phyloP scores from a whole-genome alignment of 2,329 filamentous ascomycete genomes.

The Aciculosporium take region DNA sequence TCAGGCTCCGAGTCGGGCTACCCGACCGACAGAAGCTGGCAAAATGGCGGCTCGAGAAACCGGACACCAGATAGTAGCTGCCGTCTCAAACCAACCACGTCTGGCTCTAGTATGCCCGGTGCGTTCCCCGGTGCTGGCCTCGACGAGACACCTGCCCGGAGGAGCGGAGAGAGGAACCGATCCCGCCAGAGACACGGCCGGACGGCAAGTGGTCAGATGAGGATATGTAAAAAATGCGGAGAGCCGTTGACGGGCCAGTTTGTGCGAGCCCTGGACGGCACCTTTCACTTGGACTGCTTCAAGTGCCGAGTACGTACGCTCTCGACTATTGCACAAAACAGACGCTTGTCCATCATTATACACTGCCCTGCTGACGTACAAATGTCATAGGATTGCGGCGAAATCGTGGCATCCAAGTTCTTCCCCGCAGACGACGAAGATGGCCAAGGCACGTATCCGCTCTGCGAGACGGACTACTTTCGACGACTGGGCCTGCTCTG shows the following conservation, averaged over 20 bases:
- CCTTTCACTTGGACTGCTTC: conserved; percentile 95
- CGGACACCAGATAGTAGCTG: conserved; percentile 24
- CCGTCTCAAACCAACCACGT: conserved; percentile 20
- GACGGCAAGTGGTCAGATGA: conserved; percentile 43
- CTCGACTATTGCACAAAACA: neutral
- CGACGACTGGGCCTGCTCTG: conserved; percentile 80
- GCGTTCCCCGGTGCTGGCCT: conserved; percentile 17
- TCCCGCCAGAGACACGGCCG: conserved; percentile 40
- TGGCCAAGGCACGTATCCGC: conserved; percentile 73
- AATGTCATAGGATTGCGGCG: conserved; percentile 65
- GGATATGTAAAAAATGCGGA: conserved; percentile 75
- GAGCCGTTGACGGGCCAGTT: conserved; percentile 87
- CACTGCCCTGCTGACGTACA: conserved; percentile 6
- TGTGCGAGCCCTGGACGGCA: conserved; percentile 82
- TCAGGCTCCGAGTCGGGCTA: conserved; percentile 17
- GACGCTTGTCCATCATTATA: neutral
- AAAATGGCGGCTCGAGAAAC: conserved; percentile 19
- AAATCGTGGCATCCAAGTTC: conserved; percentile 97
- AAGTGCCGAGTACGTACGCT: conserved; percentile 65
- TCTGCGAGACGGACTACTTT: conserved; percentile 98
- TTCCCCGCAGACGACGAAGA: conserved; percentile 91
- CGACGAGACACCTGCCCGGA: conserved; percentile 29
- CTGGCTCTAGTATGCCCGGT: conserved; percentile 20
- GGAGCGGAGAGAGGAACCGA: conserved; percentile 43
- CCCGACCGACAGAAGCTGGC: conserved; percentile 21